A percentile compares a stretch with the other conserved stretches of the same genome.
Conservation (phyloP, 2,329 filamentous ascomycete genomes). For the Colletotrichum melonis region DNA sequence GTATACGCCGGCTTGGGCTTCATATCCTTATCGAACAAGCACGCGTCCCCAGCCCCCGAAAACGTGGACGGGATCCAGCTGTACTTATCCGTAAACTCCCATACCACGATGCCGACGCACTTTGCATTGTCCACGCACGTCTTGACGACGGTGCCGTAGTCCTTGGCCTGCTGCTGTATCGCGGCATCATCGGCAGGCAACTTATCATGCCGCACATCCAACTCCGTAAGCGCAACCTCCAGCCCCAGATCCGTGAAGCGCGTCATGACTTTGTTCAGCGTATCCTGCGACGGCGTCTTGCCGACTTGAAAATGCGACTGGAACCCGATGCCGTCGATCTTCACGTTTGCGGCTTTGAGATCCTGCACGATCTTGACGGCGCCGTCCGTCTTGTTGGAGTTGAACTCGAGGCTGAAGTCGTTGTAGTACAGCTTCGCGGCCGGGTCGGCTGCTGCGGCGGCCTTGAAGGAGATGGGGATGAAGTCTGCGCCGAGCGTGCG, state of each 20-base stretch:
- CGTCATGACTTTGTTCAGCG: slow-evolving; percentile 60
- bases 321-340: slow-evolving; percentile 72
- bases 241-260: slow-evolving; percentile 61
- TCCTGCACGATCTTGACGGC: slow-evolving; percentile 70
- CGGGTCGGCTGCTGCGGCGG: slow-evolving; percentile 59
- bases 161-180: slow-evolving; percentile 59
- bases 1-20: slow-evolving; percentile 53
- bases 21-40: slow-evolving; percentile 50
- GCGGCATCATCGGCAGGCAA: slow-evolving; percentile 67
- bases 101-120: slow-evolving; percentile 57
- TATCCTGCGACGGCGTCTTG: slow-evolving; percentile 53
- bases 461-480: slow-evolving; percentile 63
- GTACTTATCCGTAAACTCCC: slow-evolving; percentile 56
- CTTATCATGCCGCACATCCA: slow-evolving; percentile 72
- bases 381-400: slow-evolving; percentile 44
- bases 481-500: slow-evolving; percentile 62
- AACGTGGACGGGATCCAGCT: slow-evolving; percentile 53
- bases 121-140: slow-evolving; percentile 47
- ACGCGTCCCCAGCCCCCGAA: slow-evolving; percentile 49
- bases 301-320: slow-evolving; percentile 65
- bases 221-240: slow-evolving; percentile 74
- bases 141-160: slow-evolving; percentile 53
- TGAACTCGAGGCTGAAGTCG: slow-evolving; percentile 59
- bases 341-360: slow-evolving; percentile 70
- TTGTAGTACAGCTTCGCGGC: slow-evolving; percentile 69